phyloP scores from a whole-genome alignment of 1,284 basidiomycete species.

The Ganoderma sinense region DNA sequence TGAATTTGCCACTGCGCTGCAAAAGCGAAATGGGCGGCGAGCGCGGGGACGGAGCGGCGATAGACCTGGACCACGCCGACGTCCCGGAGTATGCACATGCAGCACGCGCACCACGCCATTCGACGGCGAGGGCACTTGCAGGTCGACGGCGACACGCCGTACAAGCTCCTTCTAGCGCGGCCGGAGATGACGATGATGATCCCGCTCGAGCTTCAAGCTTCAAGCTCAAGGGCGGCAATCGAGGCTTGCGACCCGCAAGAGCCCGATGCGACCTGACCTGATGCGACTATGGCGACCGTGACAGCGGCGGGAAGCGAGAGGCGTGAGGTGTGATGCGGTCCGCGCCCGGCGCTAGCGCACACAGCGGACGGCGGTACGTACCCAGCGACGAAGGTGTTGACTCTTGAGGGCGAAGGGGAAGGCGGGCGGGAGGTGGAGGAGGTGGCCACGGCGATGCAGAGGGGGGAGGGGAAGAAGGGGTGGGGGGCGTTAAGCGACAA shows the following conservation, averaged over 20 bases:
- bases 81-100: background rate
- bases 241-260: background rate
- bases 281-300: conserved; percentile 1
- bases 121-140: background rate
- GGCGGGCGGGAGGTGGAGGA: background rate
- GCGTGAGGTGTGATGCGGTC: background rate
- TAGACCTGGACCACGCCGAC: background rate
- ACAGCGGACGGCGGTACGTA: background rate
- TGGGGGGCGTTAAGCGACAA: conserved; percentile 19
- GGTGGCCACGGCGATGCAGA: background rate
- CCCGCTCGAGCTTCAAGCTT: background rate
- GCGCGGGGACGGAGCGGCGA: background rate
- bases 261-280: background rate
- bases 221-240: background rate
- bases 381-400: too few relatives aligned
- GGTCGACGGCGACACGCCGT: background rate
- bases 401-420: too few relatives aligned
- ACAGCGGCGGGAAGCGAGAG: background rate
- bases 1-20: background rate
- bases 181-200: background rate
- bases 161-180: background rate
- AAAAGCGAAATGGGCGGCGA: background rate
- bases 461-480: background rate
- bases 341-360: background rate
- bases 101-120: background rate